Base-by-base conservation (phyloP, 345 rosid genomes). In the Populus deltoides region DNA sequence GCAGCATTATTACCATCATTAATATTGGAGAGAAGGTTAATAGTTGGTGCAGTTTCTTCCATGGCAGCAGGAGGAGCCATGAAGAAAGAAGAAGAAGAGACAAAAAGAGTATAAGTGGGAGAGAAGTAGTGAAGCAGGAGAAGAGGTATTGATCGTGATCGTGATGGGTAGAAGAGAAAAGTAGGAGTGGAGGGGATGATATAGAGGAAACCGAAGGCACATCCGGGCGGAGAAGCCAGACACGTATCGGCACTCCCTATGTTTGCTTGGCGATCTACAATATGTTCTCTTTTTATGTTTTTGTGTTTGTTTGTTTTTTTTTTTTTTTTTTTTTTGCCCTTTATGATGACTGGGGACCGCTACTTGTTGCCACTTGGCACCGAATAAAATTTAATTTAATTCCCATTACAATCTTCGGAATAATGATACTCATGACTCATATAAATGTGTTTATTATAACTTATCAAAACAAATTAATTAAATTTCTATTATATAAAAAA, bases 171-270 rank as follows among this genome's bases (percentile, higher is more conserved):
- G 72, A 73, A 72, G 82, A 82, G 31, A 33, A 18, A 25, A 24
- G 24, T 27, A 36, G 6, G 31, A 24, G 65, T 18, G 71, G 65
- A 25, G 49, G 47, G 41, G 70, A 16, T 45, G 61, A 82, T 81
- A 81, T 70, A 85, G 31, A 75, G 80, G 75, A 72, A 65, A 49
- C 57, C 39, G 81, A 69, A 71, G 74, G 62, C 78, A 84, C 87
- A 85, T 83, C 77, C 3, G 73, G 88, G 84, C 83, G 85, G 85
- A 82, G 80, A 82, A 79, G 80, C 15, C 84, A 82, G 83, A 87
- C 83, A 84, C 75, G 81, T 80, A 73, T 74, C 87, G 91, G 66
- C 22, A 66, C 66, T 45, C 62, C 77, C 91, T 35, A 88, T 81
- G 70, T 20, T 25, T 16, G 43, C 41, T 38, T 45, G 91, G 89